Base-by-base conservation (phyloP, 139 green algal genomes). In the Chlorella sp. region DNA sequence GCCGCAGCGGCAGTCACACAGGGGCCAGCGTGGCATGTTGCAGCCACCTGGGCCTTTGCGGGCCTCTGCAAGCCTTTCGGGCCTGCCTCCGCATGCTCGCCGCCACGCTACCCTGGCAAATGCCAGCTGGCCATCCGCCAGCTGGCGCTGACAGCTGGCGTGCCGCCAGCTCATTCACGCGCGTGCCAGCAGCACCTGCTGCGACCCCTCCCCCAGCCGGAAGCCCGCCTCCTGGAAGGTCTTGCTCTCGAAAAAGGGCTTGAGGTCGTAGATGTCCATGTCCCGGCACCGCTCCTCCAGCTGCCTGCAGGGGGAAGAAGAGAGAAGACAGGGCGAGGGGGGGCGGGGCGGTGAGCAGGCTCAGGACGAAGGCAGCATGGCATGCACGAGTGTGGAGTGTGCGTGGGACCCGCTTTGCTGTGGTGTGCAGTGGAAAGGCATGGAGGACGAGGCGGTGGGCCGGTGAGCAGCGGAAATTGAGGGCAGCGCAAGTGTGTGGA, bases 241-340 rank as follows among this genome's bases (percentile, higher is more conserved):
- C 39, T 53, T 3, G 75, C 86, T 94, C 2, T 39, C 57, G 76
- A 96, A 96, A 91, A 99, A 99, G 22, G 93, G 92, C 28, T 91
- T 40, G 37, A 99, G 81, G 92, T 99, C 96, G 0, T 60, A 81
- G 39, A 99, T 96, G 80, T 97, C 95, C 48, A 97, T 94, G 92
- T 99, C 97, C 5, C 92, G 89, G 24, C 94, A 94, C 84, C 96
- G 96, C 75, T 97, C 95, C 91, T 98, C 95, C 68, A 99, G 91
- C 57, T 91, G 73, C 40, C 84, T 88, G 84, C 84, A n/a, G 1
- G 21, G 1, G 3, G 15, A 14, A 40, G 1, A 30, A 37, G 68
- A 28, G 1, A 19, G 30, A 16, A 11, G 21, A 18, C 22, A 11
- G 36, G 32, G 22, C 37, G n/a, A 5, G 83, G 37, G 39, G 37